Evolutionary conservation across 164 flowering plant genomes (phyloP).

Genomic region (Pachysandra terminalis): DNA sequence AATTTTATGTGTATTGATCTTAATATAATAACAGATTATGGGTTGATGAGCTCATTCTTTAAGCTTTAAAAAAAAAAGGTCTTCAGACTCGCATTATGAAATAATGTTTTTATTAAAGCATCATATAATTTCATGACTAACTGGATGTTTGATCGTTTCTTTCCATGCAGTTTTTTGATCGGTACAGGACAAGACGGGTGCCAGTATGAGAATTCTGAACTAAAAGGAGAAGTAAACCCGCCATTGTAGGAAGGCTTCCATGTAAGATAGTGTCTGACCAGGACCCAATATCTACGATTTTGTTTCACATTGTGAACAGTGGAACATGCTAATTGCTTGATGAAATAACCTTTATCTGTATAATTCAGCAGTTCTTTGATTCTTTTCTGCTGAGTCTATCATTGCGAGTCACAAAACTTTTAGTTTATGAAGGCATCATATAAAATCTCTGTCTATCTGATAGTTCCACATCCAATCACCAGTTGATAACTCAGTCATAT

Average conservation of each 20-base stretch:
- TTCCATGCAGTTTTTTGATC: constrained; percentile 28
- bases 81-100: too few species aligned
- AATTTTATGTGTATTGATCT: too few species aligned
- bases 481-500: too few species aligned
- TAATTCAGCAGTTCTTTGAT: too few species aligned
- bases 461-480: neutral
- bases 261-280: constrained; percentile 2
- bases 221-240: too few species aligned
- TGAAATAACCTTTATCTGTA: neutral
- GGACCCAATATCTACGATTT: neutral
- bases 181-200: constrained; percentile 27
- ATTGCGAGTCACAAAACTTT: too few species aligned
- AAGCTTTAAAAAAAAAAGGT: too few species aligned
- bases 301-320: neutral
- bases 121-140: neutral
- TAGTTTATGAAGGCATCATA: too few species aligned
- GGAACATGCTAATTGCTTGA: constrained; percentile 1
- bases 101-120: neutral
- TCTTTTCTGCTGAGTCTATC: too few species aligned
- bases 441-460: neutral
- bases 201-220: constrained; percentile 25
- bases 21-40: too few species aligned
- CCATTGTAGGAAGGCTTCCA: too few species aligned
- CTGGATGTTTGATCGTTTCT: neutral
- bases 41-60: too few species aligned